Evolutionary conservation across 805 yeast species (phyloP).

Genomic region (Hanseniaspora clermontiae): DNA sequence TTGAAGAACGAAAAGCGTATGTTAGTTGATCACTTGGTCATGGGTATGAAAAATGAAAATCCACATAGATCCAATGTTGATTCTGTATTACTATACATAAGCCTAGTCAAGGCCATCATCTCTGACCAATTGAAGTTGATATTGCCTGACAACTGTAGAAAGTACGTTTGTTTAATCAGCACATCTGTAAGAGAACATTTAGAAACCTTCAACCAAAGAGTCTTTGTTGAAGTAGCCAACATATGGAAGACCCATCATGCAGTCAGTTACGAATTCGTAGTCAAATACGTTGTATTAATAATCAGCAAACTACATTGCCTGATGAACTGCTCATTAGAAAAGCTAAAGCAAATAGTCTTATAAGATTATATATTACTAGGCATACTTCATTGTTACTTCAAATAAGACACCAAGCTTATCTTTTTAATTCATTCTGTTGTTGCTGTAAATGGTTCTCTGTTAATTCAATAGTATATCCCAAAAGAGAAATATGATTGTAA

Average conservation of each 20-base stretch:
- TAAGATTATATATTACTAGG: background rate
- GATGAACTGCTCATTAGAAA: slow-evolving; percentile 3
- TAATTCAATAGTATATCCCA: background rate
- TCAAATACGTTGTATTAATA: background rate
- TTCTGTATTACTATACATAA: background rate
- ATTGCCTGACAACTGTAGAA: background rate
- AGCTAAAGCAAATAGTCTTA: slow-evolving; percentile 5
- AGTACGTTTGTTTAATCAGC: background rate
- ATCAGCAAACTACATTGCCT: background rate
- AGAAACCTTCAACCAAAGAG: slow-evolving; percentile 9
- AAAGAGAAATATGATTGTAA: background rate
- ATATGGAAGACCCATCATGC: slow-evolving; percentile 6
- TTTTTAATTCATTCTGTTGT: background rate
- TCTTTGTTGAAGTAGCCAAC: slow-evolving; percentile 3
- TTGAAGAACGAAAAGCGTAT: slow-evolving; percentile 7
- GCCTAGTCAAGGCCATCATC: background rate
- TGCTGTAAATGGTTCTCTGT: background rate
- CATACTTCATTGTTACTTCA: too few relatives aligned
- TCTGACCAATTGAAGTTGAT: background rate
- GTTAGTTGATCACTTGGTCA: slow-evolving; percentile 1
- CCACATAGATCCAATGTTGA: slow-evolving; percentile 1
- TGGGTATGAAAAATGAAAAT: background rate
- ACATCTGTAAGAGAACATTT: background rate
- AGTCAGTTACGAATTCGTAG: background rate
- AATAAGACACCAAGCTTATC: too few relatives aligned